Evolutionary conservation across 805 yeast species (phyloP).

Genomic region (Cyberlindnera samutprakarnensis): DNA sequence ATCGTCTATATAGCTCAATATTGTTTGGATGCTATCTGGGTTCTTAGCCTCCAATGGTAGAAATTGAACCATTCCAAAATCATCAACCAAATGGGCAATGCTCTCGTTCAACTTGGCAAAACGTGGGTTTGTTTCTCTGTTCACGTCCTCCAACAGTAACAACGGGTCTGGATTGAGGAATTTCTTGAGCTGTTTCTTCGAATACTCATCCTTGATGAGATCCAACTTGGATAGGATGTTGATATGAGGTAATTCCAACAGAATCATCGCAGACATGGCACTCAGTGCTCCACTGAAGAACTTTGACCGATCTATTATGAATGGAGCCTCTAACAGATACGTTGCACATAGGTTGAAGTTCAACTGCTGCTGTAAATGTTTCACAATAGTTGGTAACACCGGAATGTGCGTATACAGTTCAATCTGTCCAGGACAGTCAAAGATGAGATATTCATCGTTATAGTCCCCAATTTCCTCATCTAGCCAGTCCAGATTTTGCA

Average conservation of each 20-base stretch:
- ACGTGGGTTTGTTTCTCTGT: conserved; percentile 47
- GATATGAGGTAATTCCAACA: conserved; percentile 90
- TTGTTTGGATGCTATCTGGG: conserved; percentile 70
- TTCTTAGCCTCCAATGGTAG: conserved; percentile 78
- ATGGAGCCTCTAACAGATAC: conserved; percentile 88
- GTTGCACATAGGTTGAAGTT: conserved; percentile 90
- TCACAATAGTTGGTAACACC: conserved; percentile 80
- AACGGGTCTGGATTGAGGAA: conserved; percentile 90
- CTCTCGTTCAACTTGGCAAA: conserved; percentile 68
- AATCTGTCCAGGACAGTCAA: conserved; percentile 97
- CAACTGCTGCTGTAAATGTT: conserved; percentile 70
- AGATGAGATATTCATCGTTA: conserved; percentile 87
- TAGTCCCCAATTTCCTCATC: conserved; percentile 96
- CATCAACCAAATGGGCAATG: conserved; percentile 88
- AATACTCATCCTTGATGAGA: conserved; percentile 70
- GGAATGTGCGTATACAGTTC: conserved; percentile 94
- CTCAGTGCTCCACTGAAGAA: conserved; percentile 92
- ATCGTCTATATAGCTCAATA: conserved; percentile 89
- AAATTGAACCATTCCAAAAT: conserved; percentile 98
- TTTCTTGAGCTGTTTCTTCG: conserved; percentile 69
- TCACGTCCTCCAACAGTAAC: conserved; percentile 45
- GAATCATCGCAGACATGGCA: conserved; percentile 98
- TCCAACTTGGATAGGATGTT: conserved; percentile 86
- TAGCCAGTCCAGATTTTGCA: conserved; percentile 91
- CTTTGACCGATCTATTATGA: conserved; percentile 82